Base-by-base conservation (phyloP, 1,284 basidiomycete species). In the Tilletia caries region DNA sequence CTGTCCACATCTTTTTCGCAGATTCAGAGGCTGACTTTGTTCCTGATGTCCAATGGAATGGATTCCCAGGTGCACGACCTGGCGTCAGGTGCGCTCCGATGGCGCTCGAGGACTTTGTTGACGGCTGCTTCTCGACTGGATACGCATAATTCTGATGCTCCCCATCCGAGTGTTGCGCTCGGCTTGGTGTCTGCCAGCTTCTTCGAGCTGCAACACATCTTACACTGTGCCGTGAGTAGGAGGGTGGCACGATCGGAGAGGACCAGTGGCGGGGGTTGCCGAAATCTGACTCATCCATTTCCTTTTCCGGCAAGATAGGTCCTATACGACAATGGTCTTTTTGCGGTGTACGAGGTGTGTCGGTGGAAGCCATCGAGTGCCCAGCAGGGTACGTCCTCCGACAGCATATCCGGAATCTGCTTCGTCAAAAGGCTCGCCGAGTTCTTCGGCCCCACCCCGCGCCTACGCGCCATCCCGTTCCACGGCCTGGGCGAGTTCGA, bases 311-410 rank as follows among this genome's bases (percentile, higher is more conserved):
- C 2, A 23, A 23, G n/a, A 27, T 12, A 65, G 64, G 64, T 65
- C 6, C 41, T 65, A 4, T 65, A 46, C 41, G 37, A 43, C 32
- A 65, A 65, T 44, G 64, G 64, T 43, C 64, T 44, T 12, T 44
- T 65, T 23, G 64, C 41, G 23, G 64, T 46, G 37, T 65, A 65
- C n/a, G 64, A 65, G 43, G 64, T 37, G 12, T 44, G 23, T 20
- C 58, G 58, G 13, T 65, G 41, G 64, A 23, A 33, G 3, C 18
- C 41, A 44, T 23, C 37, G 34, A 25, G 20, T n/a, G 12, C 43
- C 29, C 37, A 54, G 52, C 12, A 54, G 25, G 25, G 52, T 15
- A 27, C 41, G 10, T 20, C 64, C 10, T 23, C 23, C 41, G 27
- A n/a, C 6, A 25, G n/a, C 23, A n/a, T 37, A 10, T 43, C 25